Base-by-base conservation (phyloP, 371 early-diverging fungal genomes). In the Apophysomyces elegans region DNA sequence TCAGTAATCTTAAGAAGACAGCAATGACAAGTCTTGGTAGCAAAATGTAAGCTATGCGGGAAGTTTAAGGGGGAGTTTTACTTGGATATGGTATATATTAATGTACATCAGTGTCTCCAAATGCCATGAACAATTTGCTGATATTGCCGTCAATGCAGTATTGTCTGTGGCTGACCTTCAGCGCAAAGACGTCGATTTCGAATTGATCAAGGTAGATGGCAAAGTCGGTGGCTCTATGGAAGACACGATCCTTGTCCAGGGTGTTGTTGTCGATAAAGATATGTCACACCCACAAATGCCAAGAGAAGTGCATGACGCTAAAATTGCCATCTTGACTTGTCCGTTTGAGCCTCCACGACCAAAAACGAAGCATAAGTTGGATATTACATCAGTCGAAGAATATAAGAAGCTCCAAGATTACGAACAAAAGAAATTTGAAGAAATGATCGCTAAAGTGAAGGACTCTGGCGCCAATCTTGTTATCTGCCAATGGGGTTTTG, bases 341-440 rank as follows among this genome's bases (percentile, higher is more conserved):
- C 98, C 99, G 39, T 99, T 99, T 80, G 99, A 99, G 88, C 99
- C 99, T 58, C 99, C 99, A 68, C 99, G 99, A 89, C 97, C 99
- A 74, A 99, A 99, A 89, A 99, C 99, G 74, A 99, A 99, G 93
- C 99, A 99, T 80, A 96, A 96, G 87, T 87, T 99, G 59, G 96
- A 99, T 71, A 98, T 99, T 74, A 93, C 93, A 18, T 92, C 92
- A 11, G 99, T 96, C 32, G 98, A 99, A 75, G 99, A 99, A 82
- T 99, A 95, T 87, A 88, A 96, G 78, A 93, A 95, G 75, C 85
- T 99, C 66, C 96, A 95, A 74, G 85, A 82, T 43, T 99, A 99
- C 77, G 99, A 99, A 84, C 90, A 87, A 71, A 90, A 95, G 62
- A 96, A 95, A 76, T 99, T 99, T 77, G 88, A 91, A 76, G 90